Conservation (phyloP, 148 eudicot species). For the Chenopodium suecicum region DNA sequence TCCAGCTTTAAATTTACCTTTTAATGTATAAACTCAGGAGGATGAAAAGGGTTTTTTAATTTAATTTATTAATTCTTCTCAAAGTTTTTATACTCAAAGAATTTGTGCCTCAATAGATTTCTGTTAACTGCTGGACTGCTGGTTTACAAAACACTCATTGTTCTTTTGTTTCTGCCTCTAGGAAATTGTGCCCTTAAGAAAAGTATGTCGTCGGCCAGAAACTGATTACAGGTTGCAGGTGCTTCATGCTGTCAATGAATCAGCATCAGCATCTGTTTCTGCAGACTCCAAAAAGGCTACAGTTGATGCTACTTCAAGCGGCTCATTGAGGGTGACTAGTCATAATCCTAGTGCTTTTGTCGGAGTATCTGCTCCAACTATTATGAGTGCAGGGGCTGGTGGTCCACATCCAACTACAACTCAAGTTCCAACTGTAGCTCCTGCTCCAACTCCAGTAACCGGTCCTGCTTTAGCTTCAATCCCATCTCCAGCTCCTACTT, state of each 20-base stretch:
- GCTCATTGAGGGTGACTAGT: conserved; percentile 21
- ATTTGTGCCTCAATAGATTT: background rate
- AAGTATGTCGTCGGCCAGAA: conserved; percentile 88
- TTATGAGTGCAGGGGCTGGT: conserved; percentile 6
- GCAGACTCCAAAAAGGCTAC: conserved; percentile 39
- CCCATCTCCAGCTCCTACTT: background rate
- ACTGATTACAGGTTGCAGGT: conserved; percentile 80
- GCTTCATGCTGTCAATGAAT: conserved; percentile 53
- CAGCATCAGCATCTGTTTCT: conserved; percentile 34
- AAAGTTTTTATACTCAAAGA: no score
- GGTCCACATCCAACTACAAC: conserved; percentile 3
- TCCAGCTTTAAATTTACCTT: background rate
- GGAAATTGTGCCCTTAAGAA: conserved; percentile 86
- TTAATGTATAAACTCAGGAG: background rate
- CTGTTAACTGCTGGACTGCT: background rate
- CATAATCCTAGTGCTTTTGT: conserved; percentile 11
- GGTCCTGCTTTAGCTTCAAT: background rate
- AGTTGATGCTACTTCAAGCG: conserved; percentile 31
- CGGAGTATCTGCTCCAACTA: conserved; percentile 1
- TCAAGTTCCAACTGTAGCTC: background rate
- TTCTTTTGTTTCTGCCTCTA: conserved; percentile 13
- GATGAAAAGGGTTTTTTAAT: background rate
- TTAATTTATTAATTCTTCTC: no score
- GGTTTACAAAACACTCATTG: background rate
- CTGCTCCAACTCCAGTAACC: background rate